A percentile compares a stretch with the other conserved stretches of the same genome.
Evolutionary conservation across 2,329 filamentous ascomycete species (phyloP).

Genomic region (Lasiodiplodia citricola): DNA sequence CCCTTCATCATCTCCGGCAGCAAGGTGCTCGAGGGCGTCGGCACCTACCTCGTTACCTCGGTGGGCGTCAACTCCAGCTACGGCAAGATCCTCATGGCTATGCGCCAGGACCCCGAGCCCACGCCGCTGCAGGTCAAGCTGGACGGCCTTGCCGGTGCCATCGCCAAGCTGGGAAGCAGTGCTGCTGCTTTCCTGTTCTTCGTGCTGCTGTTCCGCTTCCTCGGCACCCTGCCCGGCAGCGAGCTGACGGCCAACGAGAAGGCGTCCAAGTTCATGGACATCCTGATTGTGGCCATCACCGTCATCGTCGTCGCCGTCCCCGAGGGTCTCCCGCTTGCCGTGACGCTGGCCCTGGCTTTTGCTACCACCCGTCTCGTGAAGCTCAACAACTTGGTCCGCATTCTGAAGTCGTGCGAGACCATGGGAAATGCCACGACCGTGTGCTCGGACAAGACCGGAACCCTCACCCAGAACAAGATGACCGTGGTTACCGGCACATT

Average conservation of each 20-base stretch:
- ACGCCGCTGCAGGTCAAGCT: conserved; percentile 63
- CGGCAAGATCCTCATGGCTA: conserved; percentile 62
- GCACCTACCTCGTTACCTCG: conserved; percentile 61
- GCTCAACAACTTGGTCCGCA: conserved; percentile 43
- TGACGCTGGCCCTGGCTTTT: conserved; percentile 44
- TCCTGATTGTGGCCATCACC: conserved; percentile 50
- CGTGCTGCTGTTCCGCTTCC: conserved; percentile 45
- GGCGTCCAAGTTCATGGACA: conserved; percentile 46
- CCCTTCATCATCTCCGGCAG: conserved; percentile 68
- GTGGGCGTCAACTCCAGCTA: conserved; percentile 62
- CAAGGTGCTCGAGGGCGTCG: conserved; percentile 61
- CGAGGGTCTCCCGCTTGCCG: conserved; percentile 45
- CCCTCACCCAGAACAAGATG: conserved; percentile 52
- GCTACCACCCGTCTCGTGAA: conserved; percentile 44
- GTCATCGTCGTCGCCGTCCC: conserved; percentile 51
- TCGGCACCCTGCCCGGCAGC: conserved; percentile 37
- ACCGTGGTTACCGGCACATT: conserved; percentile 46
- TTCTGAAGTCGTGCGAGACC: conserved; percentile 42
- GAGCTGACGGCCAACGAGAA: conserved; percentile 35
- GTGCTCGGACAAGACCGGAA: conserved; percentile 48
- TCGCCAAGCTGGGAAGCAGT: conserved; percentile 55
- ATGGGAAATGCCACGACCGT: conserved; percentile 45
- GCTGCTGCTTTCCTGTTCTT: conserved; percentile 38
- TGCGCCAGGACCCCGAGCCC: conserved; percentile 58
- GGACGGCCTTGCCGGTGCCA: conserved; percentile 56